These are phyloP conservation scores for Friedmanniomyces simplex DNA, from an alignment of 495 filamentous ascomycete species.

Conservation along the genomic window DNA sequence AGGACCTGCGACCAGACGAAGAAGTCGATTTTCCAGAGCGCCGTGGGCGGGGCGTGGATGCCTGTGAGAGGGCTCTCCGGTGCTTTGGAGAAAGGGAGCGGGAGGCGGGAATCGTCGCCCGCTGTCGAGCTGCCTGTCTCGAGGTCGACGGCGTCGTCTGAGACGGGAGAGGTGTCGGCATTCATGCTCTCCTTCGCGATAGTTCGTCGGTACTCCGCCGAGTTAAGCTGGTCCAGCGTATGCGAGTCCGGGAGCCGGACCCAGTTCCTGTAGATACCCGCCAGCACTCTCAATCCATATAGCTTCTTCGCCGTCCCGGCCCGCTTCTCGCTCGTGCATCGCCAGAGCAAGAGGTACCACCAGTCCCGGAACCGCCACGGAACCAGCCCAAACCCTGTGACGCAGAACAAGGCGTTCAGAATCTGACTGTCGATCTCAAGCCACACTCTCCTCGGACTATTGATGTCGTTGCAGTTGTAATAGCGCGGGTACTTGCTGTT, in stretches of 20 bases:
- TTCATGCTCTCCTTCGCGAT: neutral
- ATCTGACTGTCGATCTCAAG: constrained; percentile 80
- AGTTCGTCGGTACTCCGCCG: constrained; percentile 5
- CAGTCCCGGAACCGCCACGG: constrained; percentile 79
- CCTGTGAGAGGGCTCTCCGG: constrained; percentile 52
- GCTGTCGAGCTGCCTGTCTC: neutral
- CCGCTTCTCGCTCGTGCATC: constrained; percentile 30
- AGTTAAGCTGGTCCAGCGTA: constrained; percentile 19
- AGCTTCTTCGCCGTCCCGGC: constrained; percentile 30
- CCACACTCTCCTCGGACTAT: constrained; percentile 67
- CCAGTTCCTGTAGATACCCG: constrained; percentile 59
- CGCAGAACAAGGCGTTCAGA: constrained; percentile 77
- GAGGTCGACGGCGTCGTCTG: neutral
- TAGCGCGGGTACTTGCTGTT: neutral
- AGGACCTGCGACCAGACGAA: constrained; percentile 62
- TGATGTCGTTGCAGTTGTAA: constrained; percentile 52
- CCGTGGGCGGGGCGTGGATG: constrained; percentile 52
- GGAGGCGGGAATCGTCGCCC: constrained; percentile 38
- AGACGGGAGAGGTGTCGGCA: neutral
- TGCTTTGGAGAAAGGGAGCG: constrained; percentile 45
- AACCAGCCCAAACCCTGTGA: constrained; percentile 72
- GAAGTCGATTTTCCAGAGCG: constrained; percentile 68
- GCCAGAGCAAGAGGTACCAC: constrained; percentile 56
- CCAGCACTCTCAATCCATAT: constrained; percentile 49
- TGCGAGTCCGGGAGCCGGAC: constrained; percentile 52